Percentiles rank a stretch among this genome's conserved stretches.
Evolutionary conservation across 306 rosid species (phyloP).

Genomic region (Cicer yamashitae): DNA sequence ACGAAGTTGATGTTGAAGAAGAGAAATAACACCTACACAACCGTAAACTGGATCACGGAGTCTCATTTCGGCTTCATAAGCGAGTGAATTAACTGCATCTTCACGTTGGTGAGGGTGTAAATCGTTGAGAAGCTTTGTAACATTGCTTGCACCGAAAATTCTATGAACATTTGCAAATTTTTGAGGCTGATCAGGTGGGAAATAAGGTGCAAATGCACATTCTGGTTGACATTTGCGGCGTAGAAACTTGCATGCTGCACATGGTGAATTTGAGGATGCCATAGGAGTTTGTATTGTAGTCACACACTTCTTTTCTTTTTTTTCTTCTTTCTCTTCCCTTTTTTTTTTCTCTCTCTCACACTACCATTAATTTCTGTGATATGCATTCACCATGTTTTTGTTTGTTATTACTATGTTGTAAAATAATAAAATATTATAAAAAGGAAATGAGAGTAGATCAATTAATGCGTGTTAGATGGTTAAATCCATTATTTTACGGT

Average conservation of each 20-base stretch:
- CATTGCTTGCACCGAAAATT: conserved; percentile 94
- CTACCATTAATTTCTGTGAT: conserved; percentile 55
- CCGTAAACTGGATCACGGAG: conserved; percentile 97
- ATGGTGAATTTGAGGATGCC: conserved; percentile 69
- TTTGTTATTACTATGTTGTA: conserved; percentile 46
- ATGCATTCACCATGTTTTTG: conserved; percentile 40
- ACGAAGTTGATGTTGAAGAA: conserved; percentile 95
- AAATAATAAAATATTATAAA: conserved; percentile 43
- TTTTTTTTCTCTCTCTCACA: conserved; percentile 30
- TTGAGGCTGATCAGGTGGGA: conserved; percentile 97
- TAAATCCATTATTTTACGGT: conserved; percentile 47
- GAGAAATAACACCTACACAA: conserved; percentile 90
- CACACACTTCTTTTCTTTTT: conserved; percentile 1
- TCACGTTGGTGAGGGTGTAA: conserved; percentile 93
- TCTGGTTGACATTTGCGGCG: conserved; percentile 94
- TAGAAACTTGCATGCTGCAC: conserved; percentile 96
- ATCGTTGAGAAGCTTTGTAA: conserved; percentile 87
- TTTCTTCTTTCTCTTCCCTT: neutral
- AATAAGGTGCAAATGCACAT: conserved; percentile 93
- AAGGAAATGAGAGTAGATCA: conserved; percentile 32
- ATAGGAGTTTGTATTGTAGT: neutral
- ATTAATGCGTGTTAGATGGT: conserved; percentile 54
- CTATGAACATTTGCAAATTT: conserved; percentile 93
- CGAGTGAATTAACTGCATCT: conserved; percentile 93
- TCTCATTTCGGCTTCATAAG: conserved; percentile 97